Conservation (phyloP, 306 rosid genomes). For the Clitoria ternatea region DNA sequence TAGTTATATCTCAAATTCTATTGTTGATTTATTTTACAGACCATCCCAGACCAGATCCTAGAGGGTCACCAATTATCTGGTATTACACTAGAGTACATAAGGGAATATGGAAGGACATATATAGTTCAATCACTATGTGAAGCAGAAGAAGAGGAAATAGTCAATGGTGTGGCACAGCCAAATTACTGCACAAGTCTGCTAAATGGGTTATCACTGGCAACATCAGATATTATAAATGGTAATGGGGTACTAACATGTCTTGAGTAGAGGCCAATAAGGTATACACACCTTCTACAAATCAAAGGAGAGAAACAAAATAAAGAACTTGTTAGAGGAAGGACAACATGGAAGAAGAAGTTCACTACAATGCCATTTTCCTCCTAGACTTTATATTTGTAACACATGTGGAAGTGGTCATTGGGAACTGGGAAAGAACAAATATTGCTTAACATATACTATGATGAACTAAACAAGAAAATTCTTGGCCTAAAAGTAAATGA, state of each 20-base stretch:
- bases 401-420: neutral
- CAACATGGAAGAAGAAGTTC: constrained; percentile 65
- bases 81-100: no score
- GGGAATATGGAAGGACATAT: no score
- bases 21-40: constrained; percentile 31
- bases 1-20: neutral
- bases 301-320: constrained; percentile 49
- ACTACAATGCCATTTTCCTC: constrained; percentile 39
- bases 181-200: constrained; percentile 32
- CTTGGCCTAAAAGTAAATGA: neutral
- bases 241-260: constrained; percentile 47
- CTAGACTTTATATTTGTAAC: constrained; percentile 30
- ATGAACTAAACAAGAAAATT: constrained; percentile 22
- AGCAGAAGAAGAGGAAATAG: constrained; percentile 57
- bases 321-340: constrained; percentile 83
- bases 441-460: neutral
- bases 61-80: no score
- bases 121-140: no score
- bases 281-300: constrained; percentile 65
- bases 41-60: constrained; percentile 64
- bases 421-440: neutral
- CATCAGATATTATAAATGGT: constrained; percentile 55
- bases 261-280: constrained; percentile 43
- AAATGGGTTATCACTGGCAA: constrained; percentile 57
- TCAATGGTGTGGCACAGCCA: constrained; percentile 35